phyloP scores from a whole-genome alignment of 2,329 filamentous ascomycete species.

The Hirsutella thompsonii region DNA sequence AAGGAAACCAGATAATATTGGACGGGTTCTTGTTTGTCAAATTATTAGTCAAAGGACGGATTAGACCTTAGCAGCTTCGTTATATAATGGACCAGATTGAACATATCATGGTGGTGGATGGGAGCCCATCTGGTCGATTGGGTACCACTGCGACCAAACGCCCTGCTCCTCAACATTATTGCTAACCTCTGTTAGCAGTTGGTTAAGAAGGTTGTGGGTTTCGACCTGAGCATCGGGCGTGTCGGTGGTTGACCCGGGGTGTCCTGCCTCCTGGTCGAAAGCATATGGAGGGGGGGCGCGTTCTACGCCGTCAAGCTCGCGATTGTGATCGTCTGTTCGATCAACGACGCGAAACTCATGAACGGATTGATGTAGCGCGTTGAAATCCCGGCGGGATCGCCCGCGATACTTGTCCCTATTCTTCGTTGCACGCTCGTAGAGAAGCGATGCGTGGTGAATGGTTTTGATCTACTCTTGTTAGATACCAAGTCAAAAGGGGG shows the following conservation, averaged over 20 bases:
- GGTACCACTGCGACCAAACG: slow-evolving; percentile 15
- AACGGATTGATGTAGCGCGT: slow-evolving; percentile 15
- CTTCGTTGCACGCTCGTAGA: slow-evolving; percentile 13
- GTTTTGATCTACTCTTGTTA: slow-evolving; percentile 9
- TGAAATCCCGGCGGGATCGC: slow-evolving; percentile 14
- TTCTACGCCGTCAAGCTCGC: slow-evolving; percentile 16
- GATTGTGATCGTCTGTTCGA: slow-evolving; percentile 15
- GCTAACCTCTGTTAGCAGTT: slow-evolving; percentile 13
- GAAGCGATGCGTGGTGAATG: slow-evolving; percentile 12
- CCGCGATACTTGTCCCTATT: slow-evolving; percentile 11
- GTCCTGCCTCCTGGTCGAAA: not conserved
- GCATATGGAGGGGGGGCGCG: not conserved
- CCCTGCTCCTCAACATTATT: slow-evolving; percentile 14
- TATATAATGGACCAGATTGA: not conserved
- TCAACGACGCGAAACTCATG: slow-evolving; percentile 18
- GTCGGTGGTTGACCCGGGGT: not conserved
- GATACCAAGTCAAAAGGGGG: not conserved
- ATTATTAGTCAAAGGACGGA: too few species aligned
- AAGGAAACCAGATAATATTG: too few species aligned
- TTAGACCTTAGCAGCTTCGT: too few species aligned
- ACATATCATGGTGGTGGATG: slow-evolving; percentile 1
- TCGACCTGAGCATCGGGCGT: slow-evolving; percentile 4
- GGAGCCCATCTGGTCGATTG: slow-evolving; percentile 9
- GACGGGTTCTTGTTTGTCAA: too few species aligned
- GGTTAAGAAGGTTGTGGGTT: slow-evolving; percentile 10